A percentile compares a stretch with the other conserved stretches of the same genome.
These are phyloP conservation scores for Biscogniauxia sp. DNA, from an alignment of 2,329 filamentous ascomycete species.

Conservation along the genomic window DNA sequence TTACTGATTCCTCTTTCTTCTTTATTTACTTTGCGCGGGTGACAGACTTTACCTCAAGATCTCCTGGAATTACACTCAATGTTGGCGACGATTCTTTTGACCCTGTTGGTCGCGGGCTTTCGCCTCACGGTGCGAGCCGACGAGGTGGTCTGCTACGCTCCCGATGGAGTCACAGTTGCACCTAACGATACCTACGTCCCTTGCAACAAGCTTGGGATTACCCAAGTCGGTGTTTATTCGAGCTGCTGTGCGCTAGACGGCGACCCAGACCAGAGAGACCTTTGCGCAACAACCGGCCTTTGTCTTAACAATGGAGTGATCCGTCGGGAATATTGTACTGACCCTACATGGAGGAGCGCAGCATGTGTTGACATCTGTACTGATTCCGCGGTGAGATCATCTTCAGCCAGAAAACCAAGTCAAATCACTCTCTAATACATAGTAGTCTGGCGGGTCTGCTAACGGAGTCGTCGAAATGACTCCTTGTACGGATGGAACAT, in stretches of 20 bases:
- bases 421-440: too few relatives aligned
- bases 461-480: constrained; percentile 27
- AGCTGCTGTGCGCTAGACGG: constrained; percentile 32
- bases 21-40: neutral
- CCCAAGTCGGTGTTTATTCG: constrained; percentile 28
- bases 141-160: constrained; percentile 28
- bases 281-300: constrained; percentile 29
- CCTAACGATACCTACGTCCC: constrained; percentile 30
- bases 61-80: neutral
- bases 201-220: constrained; percentile 34
- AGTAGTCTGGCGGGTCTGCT: constrained; percentile 25
- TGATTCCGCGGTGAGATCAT: constrained; percentile 15
- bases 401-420: too few relatives aligned
- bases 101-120: constrained; percentile 3
- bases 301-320: constrained; percentile 26
- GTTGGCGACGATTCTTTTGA: neutral
- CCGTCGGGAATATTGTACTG: constrained; percentile 32
- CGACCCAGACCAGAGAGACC: constrained; percentile 19
- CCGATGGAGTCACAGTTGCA: constrained; percentile 28
- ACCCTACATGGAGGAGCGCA: constrained; percentile 30
- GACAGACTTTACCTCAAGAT: neutral
- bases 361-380: constrained; percentile 32
- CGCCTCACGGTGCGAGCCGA: constrained; percentile 4
- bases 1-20: neutral
- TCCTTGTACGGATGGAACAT: constrained; percentile 6